Evolutionary conservation across 345 rosid species (phyloP), one percentile per base, ranked within the genome.

Genomic region (Erysimum cheiranthoides): DNA sequence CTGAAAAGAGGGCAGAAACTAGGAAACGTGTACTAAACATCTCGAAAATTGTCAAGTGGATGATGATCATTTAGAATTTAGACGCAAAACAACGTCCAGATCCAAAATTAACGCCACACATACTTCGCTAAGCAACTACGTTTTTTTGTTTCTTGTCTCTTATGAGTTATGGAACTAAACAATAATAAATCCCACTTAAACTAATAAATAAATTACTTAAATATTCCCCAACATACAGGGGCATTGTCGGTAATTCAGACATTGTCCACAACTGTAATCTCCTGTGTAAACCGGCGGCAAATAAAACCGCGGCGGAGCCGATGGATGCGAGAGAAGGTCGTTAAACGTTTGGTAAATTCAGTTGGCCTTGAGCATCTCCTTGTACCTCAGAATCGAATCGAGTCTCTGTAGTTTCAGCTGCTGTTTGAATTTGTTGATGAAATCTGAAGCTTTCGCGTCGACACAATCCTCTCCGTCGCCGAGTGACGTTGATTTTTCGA

Each of bases 371-470:
- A 74, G 79, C 76, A 69, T 74, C 76, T 80, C 77, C 61, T 80
- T 80, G 77, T 66, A 58, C 72, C 83, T 76, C 17, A 80, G 64
- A 36, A 80, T 65, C n/a, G 83, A 80, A 46, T 80, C 83, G 58
- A 80, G 77, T 61, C 80, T 70, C 70, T 80, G 83, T 35, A 80
- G 40, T 21, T 75, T 75, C 36, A 80, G 66, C 63, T 80, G 83
- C 47, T 75, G 80, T n/a, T 80, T 80, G 76, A 80, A 80, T 21
- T 75, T 80, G 66, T 70, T 80, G 47, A 80, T 80, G 73, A 80
- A 80, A 72, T 80, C 83, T 4, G 79, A 66, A 53, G 83, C 83
- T 75, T 80, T 80, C n/a, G 73, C 77, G 73, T 80, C 83, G 38
- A 80, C 80, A 61, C 83, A 17, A 11, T 58, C 73, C 61, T 80